Conservation (phyloP, 768 basidiomycete species). For the Obba rivulosa region DNA sequence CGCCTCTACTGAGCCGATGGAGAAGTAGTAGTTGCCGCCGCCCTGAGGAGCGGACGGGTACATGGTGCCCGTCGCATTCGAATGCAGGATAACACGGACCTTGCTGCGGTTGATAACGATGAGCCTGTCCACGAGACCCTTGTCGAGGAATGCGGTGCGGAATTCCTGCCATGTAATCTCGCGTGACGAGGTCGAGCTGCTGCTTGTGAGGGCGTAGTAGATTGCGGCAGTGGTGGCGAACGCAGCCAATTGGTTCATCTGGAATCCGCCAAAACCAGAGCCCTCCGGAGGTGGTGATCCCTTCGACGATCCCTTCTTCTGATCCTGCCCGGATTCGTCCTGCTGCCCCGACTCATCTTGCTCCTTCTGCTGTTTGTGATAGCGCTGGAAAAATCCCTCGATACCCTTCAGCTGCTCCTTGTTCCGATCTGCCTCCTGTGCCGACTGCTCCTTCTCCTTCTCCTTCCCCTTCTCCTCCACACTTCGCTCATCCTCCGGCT, state of each 20-base stretch:
- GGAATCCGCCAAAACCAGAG: constrained; percentile 29
- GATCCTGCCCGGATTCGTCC: constrained; percentile 6
- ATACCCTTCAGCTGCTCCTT: constrained; percentile 52
- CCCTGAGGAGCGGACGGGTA: constrained; percentile 54
- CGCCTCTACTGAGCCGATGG: constrained; percentile 94
- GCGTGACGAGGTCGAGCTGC: constrained; percentile 47
- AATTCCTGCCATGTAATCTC: constrained; percentile 99
- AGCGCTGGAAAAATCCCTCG: constrained; percentile 77
- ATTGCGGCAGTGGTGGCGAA: constrained; percentile 57
- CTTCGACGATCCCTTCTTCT: constrained; percentile 30
- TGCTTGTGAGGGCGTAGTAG: constrained; percentile 53
- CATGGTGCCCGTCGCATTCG: constrained; percentile 78
- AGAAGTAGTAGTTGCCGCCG: constrained; percentile 81
- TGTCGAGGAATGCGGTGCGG: constrained; percentile 93
- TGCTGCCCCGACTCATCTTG: constrained; percentile 22
- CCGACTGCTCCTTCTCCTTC: constrained; percentile 27
- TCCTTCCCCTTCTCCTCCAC: constrained; percentile 29
- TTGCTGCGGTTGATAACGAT: constrained; percentile 85
- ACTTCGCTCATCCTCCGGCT: constrained; percentile 29
- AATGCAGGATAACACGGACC: constrained; percentile 90
- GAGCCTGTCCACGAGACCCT: constrained; percentile 92
- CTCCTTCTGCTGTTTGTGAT: constrained; percentile 34
- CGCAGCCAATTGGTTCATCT: constrained; percentile 51
- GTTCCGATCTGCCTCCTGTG: constrained; percentile 31
- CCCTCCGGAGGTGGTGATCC: constrained; percentile 42